Evolutionary conservation across 2,329 filamentous ascomycete species (phyloP).

Genomic region (Rhynchosporium agropyri): DNA sequence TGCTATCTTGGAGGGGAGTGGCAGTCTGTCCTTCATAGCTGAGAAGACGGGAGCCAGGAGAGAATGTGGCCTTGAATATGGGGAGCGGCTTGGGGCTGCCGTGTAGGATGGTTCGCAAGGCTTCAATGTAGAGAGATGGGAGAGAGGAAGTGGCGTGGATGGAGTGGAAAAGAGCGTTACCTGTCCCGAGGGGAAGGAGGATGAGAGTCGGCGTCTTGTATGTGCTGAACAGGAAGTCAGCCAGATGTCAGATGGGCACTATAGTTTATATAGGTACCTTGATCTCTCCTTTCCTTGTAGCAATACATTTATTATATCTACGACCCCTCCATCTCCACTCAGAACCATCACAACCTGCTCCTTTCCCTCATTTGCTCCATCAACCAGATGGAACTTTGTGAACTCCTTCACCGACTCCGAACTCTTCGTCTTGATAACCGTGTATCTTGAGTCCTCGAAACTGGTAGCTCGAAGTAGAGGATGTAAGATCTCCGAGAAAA

Average conservation of each 20-base stretch:
- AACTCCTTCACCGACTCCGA: conserved; percentile 67
- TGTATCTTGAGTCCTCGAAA: conserved; percentile 47
- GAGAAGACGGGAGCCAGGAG: conserved; percentile 53
- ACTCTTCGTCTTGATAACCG: conserved; percentile 64
- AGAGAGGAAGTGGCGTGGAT: conserved; percentile 53
- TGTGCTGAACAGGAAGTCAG: neutral
- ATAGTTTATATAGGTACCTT: conserved; percentile 33
- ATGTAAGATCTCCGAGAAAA: conserved; percentile 58
- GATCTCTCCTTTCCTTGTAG: conserved; percentile 35
- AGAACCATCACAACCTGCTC: conserved; percentile 72
- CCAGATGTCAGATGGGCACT: conserved; percentile 1
- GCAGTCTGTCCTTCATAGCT: conserved; percentile 41
- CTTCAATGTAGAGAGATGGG: conserved; percentile 46
- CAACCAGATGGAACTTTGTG: conserved; percentile 52
- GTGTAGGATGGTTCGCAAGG: conserved; percentile 60
- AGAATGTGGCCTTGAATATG: conserved; percentile 64
- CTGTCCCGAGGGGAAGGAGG: conserved; percentile 64
- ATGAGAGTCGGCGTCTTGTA: conserved; percentile 50
- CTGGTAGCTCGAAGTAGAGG: conserved; percentile 56
- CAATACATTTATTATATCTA: conserved; percentile 78
- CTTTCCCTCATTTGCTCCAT: conserved; percentile 50
- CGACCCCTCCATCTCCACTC: conserved; percentile 84
- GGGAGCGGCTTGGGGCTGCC: conserved; percentile 60
- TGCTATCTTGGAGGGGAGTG: conserved; percentile 33
- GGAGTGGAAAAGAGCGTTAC: conserved; percentile 66